These are phyloP conservation scores for Floccularia luteovirens DNA, from an alignment of 768 basidiomycete species.

Conservation along the genomic window DNA sequence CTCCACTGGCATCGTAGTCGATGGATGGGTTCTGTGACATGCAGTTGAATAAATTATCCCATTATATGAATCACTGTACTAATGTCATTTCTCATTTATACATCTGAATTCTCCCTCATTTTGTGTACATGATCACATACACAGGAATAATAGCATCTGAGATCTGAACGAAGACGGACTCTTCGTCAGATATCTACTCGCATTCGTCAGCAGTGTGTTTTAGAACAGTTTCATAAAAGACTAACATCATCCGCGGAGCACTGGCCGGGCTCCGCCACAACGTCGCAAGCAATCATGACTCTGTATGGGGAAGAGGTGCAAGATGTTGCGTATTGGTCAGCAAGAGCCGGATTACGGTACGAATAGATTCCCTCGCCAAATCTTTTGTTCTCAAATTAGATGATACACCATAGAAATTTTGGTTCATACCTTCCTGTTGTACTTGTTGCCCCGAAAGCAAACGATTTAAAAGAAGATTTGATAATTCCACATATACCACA, in stretches of 20 bases:
- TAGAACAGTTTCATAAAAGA: conserved; percentile 9
- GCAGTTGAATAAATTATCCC: conserved; percentile 8
- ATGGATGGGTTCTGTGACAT: conserved; percentile 7
- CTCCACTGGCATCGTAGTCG: conserved; percentile 33
- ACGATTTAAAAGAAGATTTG: conserved; percentile 46
- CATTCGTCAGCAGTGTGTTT: no score
- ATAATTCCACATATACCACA: conserved; percentile 59
- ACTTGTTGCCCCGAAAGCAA: conserved; percentile 46
- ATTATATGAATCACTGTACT: conserved; percentile 1
- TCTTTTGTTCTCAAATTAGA: conserved; percentile 14
- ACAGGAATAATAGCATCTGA: conserved; percentile 52
- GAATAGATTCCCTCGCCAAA: conserved; percentile 60
- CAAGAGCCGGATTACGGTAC: conserved; percentile 48
- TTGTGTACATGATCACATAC: conserved; percentile 53
- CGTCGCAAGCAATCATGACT: conserved; percentile 56
- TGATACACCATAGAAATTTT: not conserved
- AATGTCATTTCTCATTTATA: conserved; percentile 4
- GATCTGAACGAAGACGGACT: conserved; percentile 43
- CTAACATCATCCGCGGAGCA: conserved; percentile 16
- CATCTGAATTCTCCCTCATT: conserved; percentile 13
- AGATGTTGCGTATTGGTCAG: conserved; percentile 57
- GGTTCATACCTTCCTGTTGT: conserved; percentile 47
- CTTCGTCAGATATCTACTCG: conserved; percentile 40
- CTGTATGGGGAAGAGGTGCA: conserved; percentile 62
- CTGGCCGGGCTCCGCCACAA: conserved; percentile 30